Base-by-base conservation (phyloP, 352 stramenopile genomes). In the Globisporangium radiosum region DNA sequence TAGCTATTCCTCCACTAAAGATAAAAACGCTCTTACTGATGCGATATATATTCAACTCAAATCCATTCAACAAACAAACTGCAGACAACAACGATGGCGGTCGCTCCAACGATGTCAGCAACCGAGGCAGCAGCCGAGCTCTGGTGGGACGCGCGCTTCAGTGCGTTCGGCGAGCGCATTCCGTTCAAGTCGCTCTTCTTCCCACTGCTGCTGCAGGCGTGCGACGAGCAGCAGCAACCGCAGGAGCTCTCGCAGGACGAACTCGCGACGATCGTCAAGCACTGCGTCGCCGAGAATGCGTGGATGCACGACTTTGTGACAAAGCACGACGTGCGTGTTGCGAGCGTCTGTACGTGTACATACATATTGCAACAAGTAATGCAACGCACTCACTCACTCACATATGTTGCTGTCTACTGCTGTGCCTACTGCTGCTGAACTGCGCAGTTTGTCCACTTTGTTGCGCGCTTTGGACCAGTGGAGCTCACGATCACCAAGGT, bases 381-480 rank as follows among this genome's bases (percentile, higher is more conserved):
- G 25, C 25, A 25, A 25, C 25, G 25, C 17, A 19, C 17, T 19
- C 25, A 19, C 17, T 19, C 25, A 25, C 25, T 25, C 25, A 25
- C 43, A 52, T 11, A 38, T 59, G 25, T 8, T 37, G 58, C 44
- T 63, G 62, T 19, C n/a, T 45, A 13, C 39, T 2, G 3, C 17
- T 13, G 13, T 25, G 25, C 2, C 25, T 25, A 25, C 25, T 25
- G 25, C 25, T 25, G 25, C 25, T 25, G 25, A 2, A 25, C 25
- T 25, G 25, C 25, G 2, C 47, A 90, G 78, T 88, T 88, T 65
- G 45, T 68, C 36, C 60, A 73, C 43, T 91, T 89, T 53, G 62
- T 91, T 17, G 73, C 79, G 14, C 81, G 81, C 19, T 93, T 93
- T 60, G 83, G 83, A 11, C 83, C 83, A 10, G 62, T 93, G 5